Conservation (phyloP, 2,329 filamentous ascomycete species). For the Xylaria sp. region DNA sequence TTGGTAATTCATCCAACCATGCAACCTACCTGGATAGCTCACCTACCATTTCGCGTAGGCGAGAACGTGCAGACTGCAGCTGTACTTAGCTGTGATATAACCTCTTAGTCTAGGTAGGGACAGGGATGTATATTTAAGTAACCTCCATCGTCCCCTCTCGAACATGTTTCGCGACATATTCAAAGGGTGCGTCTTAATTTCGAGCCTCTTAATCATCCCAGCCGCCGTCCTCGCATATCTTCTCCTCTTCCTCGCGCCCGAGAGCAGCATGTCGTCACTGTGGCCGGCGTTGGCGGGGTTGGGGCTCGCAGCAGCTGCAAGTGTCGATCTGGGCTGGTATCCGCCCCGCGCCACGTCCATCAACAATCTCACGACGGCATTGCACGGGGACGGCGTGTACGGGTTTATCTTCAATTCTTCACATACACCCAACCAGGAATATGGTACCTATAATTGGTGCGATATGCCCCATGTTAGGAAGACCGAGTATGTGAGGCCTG, state of each 20-base stretch:
- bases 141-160: too few relatives aligned
- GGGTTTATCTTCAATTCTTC: conserved; percentile 80
- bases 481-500: conserved; percentile 68
- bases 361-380: conserved; percentile 68
- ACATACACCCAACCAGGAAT: conserved; percentile 61
- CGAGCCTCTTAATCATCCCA: not conserved
- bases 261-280: not conserved
- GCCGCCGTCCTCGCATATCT: not conserved
- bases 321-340: conserved; percentile 64
- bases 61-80: not conserved
- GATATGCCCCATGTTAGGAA: conserved; percentile 87
- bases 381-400: conserved; percentile 69
- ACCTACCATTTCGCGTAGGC: not conserved
- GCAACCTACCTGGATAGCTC: not conserved
- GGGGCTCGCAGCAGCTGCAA: not conserved
- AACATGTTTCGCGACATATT: not conserved
- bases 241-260: not conserved
- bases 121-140: not conserved
- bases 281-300: not conserved
- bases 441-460: conserved; percentile 81
- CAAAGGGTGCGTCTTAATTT: not conserved
- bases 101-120: not conserved
- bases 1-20: not conserved
- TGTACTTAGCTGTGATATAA: too few relatives aligned
- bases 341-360: conserved; percentile 64